Evolutionary conservation across 345 rosid species (phyloP).

Genomic region (Abelmoschus esculentus): DNA sequence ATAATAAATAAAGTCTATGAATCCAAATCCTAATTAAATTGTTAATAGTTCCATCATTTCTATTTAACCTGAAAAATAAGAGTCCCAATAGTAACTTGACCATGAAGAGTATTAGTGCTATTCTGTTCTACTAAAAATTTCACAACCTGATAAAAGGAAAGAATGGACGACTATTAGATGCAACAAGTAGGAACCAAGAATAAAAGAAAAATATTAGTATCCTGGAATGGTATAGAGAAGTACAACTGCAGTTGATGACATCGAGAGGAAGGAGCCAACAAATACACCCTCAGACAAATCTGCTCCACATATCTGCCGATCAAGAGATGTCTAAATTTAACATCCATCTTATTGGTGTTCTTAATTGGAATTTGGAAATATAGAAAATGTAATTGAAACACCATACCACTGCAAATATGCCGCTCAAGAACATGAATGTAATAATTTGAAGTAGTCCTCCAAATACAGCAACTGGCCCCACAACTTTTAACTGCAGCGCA

Average conservation of each 20-base stretch:
- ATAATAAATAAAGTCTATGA: constrained; percentile 2
- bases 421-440: constrained; percentile 68
- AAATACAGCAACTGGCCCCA: constrained; percentile 89
- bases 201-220: constrained; percentile 7
- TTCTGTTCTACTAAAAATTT: constrained; percentile 80
- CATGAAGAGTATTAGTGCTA: constrained; percentile 66
- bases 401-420: constrained; percentile 65
- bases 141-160: constrained; percentile 58
- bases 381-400: constrained; percentile 9
- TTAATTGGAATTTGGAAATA: constrained; percentile 5
- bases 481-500: constrained; percentile 75
- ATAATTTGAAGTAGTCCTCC: constrained; percentile 89
- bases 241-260: constrained; percentile 99
- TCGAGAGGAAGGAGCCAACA: constrained; percentile 87
- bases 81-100: constrained; percentile 95
- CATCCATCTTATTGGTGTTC: constrained; percentile 10
- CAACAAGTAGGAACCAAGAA: constrained; percentile 2
- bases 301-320: constrained; percentile 84
- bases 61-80: constrained; percentile 83
- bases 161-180: constrained; percentile 9
- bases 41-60: background rate
- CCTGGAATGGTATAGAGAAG: constrained; percentile 18
- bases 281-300: constrained; percentile 89
- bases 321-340: constrained; percentile 18
- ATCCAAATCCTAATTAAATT: constrained; percentile 5